Conservation (phyloP, 2,329 filamentous ascomycete species). For the Sarocladium oryzae region DNA sequence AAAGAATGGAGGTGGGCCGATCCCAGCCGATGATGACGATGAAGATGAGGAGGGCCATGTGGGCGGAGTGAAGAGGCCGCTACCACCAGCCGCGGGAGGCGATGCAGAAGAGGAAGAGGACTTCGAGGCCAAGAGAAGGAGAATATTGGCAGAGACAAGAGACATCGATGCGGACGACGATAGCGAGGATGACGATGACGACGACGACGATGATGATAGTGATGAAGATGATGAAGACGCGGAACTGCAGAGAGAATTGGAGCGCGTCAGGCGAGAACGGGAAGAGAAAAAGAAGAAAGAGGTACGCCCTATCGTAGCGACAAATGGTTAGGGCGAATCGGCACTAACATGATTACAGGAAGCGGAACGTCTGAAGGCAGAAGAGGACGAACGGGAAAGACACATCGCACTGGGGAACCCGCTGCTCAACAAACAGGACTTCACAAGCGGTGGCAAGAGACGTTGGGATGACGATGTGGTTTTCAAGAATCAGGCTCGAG, state of each 20-base stretch:
- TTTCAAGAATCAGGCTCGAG: conserved; percentile 96
- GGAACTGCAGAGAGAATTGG: conserved; percentile 84
- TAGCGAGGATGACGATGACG: conserved; percentile 49
- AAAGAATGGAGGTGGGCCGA: conserved; percentile 57
- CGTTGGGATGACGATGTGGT: conserved; percentile 98
- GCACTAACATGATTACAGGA: conserved; percentile 44
- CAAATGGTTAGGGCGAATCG: too few relatives aligned
- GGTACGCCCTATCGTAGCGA: conserved; percentile 2
- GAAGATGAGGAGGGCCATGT: conserved; percentile 37
- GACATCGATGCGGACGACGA: conserved; percentile 76
- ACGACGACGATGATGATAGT: conserved; percentile 36
- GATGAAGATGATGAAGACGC: conserved; percentile 56
- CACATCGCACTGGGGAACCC: conserved; percentile 93
- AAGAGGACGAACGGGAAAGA: conserved; percentile 75
- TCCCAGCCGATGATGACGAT: conserved; percentile 40
- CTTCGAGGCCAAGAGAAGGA: conserved; percentile 72
- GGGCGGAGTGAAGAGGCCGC: conserved; percentile 54
- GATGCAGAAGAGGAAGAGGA: conserved; percentile 56
- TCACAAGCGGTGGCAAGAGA: conserved; percentile 67
- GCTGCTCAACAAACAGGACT: conserved; percentile 80
- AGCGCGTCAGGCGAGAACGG: conserved; percentile 82
- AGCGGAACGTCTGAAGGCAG: conserved; percentile 69
- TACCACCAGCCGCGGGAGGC: conserved; percentile 12
- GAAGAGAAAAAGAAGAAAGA: conserved; percentile 36
- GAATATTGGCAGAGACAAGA: conserved; percentile 80